These are phyloP conservation scores for Aspergillus hortae DNA, from an alignment of 2,329 filamentous ascomycete genomes.

Conservation along the genomic window DNA sequence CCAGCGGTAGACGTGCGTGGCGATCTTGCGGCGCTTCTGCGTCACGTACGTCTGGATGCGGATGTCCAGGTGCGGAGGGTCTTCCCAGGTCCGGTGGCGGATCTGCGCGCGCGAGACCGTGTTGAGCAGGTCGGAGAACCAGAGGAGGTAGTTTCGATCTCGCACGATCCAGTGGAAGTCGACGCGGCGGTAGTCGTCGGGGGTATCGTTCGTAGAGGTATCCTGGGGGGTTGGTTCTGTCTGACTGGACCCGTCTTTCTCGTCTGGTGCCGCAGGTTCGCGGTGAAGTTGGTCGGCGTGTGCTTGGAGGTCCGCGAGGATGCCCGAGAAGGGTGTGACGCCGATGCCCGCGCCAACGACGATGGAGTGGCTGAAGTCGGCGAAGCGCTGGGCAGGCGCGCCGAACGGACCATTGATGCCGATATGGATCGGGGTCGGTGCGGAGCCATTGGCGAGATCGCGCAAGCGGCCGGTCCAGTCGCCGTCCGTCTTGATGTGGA, in stretches of 20 bases:
- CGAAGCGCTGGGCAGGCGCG: conserved; percentile 1
- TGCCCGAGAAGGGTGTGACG: conserved; percentile 1
- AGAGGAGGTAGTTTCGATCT: conserved; percentile 6
- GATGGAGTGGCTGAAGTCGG: conserved; percentile 1
- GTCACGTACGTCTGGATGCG: conserved; percentile 3
- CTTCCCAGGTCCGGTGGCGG: neutral
- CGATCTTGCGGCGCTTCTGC: conserved; percentile 1
- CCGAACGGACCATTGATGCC: conserved; percentile 6
- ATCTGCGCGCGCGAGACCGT: neutral
- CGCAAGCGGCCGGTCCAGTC: conserved; percentile 1
- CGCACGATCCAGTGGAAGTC: conserved; percentile 3
- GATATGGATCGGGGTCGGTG: neutral
- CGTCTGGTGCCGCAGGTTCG: neutral
- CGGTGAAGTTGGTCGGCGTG: neutral
- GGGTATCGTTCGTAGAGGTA: neutral
- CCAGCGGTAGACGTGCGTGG: conserved; percentile 4
- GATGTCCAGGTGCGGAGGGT: neutral
- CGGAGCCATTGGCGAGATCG: neutral
- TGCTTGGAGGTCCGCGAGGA: neutral
- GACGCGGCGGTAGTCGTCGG: conserved; percentile 2
- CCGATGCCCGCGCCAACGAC: conserved; percentile 1
- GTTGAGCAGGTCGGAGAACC: conserved; percentile 2
- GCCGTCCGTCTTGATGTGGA: conserved; percentile 5
- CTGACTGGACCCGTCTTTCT: neutral
- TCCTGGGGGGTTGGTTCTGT: neutral